Evolutionary conservation across 139 green algal genomes (phyloP).

Genomic region (Asterochloris erici): DNA sequence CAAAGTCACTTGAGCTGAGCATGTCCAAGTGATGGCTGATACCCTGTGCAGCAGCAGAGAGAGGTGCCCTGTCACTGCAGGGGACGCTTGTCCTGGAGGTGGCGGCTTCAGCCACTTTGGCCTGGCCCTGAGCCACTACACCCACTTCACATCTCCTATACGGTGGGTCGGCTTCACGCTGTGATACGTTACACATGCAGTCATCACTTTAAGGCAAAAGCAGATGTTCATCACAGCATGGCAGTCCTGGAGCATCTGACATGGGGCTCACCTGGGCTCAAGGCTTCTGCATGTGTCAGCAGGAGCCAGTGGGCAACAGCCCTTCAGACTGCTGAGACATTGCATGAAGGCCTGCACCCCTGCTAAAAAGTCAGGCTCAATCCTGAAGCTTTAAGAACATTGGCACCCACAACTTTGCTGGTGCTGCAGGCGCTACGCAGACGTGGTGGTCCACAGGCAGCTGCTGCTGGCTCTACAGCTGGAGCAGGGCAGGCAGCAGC

Average conservation of each 20-base stretch:
- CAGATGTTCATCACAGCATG: not conserved
- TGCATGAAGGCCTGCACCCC: no score
- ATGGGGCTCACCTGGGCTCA: no score
- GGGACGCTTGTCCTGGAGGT: slow-evolving; percentile 16
- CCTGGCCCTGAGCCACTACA: slow-evolving; percentile 68
- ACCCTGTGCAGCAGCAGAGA: no score
- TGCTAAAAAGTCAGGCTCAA: no score
- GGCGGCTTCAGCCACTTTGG: slow-evolving; percentile 57
- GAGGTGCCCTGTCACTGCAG: not conserved
- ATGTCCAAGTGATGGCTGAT: no score
- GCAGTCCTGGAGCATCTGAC: not conserved
- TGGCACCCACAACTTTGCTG: no score
- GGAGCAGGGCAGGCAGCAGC: not conserved
- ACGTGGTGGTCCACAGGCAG: slow-evolving; percentile 47
- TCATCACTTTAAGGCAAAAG: not conserved
- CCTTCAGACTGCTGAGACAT: no score
- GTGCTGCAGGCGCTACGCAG: slow-evolving; percentile 37
- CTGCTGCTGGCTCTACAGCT: slow-evolving; percentile 12
- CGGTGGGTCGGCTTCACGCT: slow-evolving; percentile 3
- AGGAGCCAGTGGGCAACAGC: no score
- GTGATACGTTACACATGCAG: not conserved
- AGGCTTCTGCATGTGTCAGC: no score
- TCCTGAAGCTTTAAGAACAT: no score
- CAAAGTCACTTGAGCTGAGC: no score
- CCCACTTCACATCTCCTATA: slow-evolving; percentile 84